Evolutionary conservation across 257 asterid genomes (phyloP).

Genomic region (Nicotiana paniculata): DNA sequence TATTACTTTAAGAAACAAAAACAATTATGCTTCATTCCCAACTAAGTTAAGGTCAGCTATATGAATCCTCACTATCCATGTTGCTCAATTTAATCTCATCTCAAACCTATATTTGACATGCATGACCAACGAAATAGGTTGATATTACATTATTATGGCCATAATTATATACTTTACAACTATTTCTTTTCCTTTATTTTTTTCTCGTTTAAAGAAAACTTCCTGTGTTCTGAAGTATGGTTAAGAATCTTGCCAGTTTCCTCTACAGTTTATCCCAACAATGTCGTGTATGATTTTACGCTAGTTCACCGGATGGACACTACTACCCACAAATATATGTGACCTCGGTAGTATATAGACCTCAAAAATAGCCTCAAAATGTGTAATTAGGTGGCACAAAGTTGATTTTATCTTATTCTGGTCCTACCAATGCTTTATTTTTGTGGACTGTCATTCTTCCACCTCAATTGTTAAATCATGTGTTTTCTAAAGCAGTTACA

Average conservation of each 20-base stretch:
- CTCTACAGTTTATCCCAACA: background rate
- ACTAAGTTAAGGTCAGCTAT: background rate
- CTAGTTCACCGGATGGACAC: background rate
- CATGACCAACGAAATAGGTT: background rate
- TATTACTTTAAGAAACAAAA: background rate
- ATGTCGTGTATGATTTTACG: background rate
- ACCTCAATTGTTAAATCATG: background rate
- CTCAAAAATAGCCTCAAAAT: background rate
- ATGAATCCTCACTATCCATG: background rate
- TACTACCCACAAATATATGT: background rate
- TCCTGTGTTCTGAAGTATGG: background rate
- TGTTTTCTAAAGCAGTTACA: background rate
- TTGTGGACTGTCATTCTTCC: background rate
- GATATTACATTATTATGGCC: background rate
- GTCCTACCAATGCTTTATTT: background rate
- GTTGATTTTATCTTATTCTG: background rate
- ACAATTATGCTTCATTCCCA: background rate
- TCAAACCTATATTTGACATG: background rate
- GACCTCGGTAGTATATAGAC: background rate
- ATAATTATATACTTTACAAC: background rate
- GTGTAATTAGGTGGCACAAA: background rate
- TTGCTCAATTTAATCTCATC: background rate
- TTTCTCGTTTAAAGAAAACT: background rate
- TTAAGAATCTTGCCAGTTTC: background rate
- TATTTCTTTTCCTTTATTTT: background rate